Base-by-base conservation (phyloP, 208 protist species). In the Leishmania martiniquensis region DNA sequence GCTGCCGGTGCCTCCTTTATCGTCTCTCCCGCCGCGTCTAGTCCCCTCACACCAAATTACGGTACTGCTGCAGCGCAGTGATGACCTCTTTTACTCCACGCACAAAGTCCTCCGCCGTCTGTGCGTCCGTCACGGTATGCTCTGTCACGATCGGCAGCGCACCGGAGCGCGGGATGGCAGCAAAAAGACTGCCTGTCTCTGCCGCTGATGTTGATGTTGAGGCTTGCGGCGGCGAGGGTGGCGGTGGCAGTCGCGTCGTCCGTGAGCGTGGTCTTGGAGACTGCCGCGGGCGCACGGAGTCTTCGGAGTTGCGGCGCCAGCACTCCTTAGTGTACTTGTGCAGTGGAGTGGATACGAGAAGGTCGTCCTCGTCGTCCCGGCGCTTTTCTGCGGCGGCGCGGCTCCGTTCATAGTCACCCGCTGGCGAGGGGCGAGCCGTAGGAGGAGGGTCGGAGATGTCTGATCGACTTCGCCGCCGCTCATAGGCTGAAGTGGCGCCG, bases 61-160 rank as follows among this genome's bases (percentile, higher is more conserved):
- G 39, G 69, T 83, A 79, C 39, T 49, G 73, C 68, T 60, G 52
- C 32, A 83, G 74, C 2, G 79, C 68, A 29, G 32, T 45, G 29
- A 83, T 45, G n/a, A 83, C 72, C 6, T 59, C 67, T 34, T 45
- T 76, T 29, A 83, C 79, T 9, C 74, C 79, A 0, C 63, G 49
- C 6, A 71, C 79, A 71, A 83, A 83, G 59, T 71, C 74, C n/a
- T 83, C 73, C 32, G 79, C 79, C 9, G 74, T n/a, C 66, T 72
- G 74, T 37, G 79, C 79, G 4, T 83, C 74, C 29, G 57, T 72
- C 42, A 83, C 79, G 17, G 25, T 72, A 74, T 79, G 74, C 74
- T 83, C 79, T 45, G 47, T 45, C 57, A 66, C 54, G 20, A 83
- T 83, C 12, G 79, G 74, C 29, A 83, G 69, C 32, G 69, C 79